Evolutionary conservation across 2,329 filamentous ascomycete species (phyloP), one percentile per base, ranked within the genome.

Genomic region (Ophiocordyceps camponoti-saundersi): DNA sequence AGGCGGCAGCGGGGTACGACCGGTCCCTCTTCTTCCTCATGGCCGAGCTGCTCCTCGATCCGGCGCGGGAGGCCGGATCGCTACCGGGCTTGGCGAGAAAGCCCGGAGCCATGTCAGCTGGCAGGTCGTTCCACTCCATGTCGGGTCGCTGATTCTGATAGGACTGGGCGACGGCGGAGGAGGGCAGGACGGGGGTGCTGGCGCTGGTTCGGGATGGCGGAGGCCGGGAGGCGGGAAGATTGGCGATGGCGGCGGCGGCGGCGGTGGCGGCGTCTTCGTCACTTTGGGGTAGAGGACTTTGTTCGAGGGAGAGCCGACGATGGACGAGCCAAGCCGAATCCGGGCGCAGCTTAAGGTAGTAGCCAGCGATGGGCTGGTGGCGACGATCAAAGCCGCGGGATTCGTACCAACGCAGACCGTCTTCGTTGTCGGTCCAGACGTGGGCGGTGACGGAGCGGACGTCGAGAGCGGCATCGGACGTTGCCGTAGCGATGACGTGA

Each of bases 361-460:
- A 83, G 3, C 71, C 71, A 32, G 66, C 58, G 11, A 80, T 58
- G n/a, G 68, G 64, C 34, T 66, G 55, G 15, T 64, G 67, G 44
- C 70, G 65, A 45, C 66, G 65, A 48, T 57, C 55, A 57, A 83
- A 83, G 3, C 77, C 75, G 11, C 75, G 68, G 22, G 67, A 65
- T 30, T 64, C 55, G 61, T 83, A 83, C 79, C 79, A 83, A 48
- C 65, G 65, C 50, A 82, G 60, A 0, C 71, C 79, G 20, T 81
- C 78, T 2, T 72, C 68, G 57, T 81, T 82, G 49, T 77, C 70
- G 12, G 78, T 79, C 79, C 79, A 83, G 16, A 82, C 79, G 58
- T 83, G 79, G 5, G 79, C 79, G 52, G 77, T 81, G 16, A 80
- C 64, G 42, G 66, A 54, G 34, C 53, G 54, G 32, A 70, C 66